These are phyloP conservation scores for Sugiyamaella qingdaonensis DNA, from an alignment of 805 yeast species.

Conservation along the genomic window DNA sequence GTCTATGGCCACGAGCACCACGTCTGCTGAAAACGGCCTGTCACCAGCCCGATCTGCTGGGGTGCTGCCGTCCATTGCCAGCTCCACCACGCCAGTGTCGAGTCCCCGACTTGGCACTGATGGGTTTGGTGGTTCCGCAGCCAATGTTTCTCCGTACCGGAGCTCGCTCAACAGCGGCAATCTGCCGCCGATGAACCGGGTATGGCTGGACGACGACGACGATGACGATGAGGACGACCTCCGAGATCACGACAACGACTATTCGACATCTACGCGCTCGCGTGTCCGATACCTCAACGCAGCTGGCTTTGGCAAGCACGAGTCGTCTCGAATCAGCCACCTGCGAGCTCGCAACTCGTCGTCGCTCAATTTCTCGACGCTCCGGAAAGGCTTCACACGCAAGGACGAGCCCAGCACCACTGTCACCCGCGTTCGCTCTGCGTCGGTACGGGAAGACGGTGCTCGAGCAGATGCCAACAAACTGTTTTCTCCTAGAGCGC, in stretches of 20 bases:
- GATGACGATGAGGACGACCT: conserved; percentile 14
- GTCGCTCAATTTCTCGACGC: background rate
- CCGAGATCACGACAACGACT: background rate
- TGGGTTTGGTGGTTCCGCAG: background rate
- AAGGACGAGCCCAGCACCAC: background rate
- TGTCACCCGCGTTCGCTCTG: background rate
- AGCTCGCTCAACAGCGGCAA: conserved; percentile 1
- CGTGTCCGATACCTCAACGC: background rate
- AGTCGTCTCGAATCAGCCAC: background rate
- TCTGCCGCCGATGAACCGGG: conserved; percentile 23
- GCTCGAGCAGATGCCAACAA: background rate
- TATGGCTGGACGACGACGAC: conserved; percentile 26
- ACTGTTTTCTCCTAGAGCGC: background rate
- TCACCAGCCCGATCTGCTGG: background rate
- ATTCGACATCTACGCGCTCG: background rate
- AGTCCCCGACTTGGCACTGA: background rate
- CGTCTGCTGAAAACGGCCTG: background rate
- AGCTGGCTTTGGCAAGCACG: background rate
- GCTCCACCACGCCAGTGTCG: conserved; percentile 1
- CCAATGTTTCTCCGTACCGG: background rate
- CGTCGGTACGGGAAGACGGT: background rate
- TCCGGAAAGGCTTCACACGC: background rate
- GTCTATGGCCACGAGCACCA: conserved; percentile 1
- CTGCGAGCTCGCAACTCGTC: background rate
- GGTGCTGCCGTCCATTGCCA: background rate